A percentile compares a stretch with the other conserved stretches of the same genome.
These are phyloP conservation scores for Neurospora sp. DNA, from an alignment of 495 filamentous ascomycete genomes.

Conservation along the genomic window DNA sequence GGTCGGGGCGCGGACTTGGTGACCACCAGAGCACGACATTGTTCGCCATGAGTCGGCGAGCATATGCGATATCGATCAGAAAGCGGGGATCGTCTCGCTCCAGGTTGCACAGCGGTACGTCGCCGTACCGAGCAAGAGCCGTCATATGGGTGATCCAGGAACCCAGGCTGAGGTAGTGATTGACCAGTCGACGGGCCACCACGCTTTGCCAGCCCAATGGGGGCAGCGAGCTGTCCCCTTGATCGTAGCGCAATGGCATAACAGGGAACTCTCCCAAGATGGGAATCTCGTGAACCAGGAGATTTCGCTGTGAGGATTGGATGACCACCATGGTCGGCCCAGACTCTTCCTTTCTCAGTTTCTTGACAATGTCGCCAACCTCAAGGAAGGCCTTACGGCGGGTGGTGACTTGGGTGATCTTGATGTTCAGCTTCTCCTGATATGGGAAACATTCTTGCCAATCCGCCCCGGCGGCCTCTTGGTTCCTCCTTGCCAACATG, in stretches of 20 bases:
- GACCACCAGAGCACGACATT: conserved; percentile 99
- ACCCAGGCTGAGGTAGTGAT: conserved; percentile 81
- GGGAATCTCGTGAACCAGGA: conserved; percentile 76
- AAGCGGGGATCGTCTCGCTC: conserved; percentile 90
- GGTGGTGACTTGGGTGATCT: conserved; percentile 76
- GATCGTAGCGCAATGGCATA: conserved; percentile 68
- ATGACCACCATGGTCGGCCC: conserved; percentile 74
- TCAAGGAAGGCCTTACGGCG: conserved; percentile 80
- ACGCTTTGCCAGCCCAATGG: conserved; percentile 91
- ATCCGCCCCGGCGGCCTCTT: conserved; percentile 54
- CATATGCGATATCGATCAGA: conserved; percentile 92
- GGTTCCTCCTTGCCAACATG: conserved; percentile 49
- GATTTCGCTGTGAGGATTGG: conserved; percentile 75
- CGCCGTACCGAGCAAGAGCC: conserved; percentile 80
- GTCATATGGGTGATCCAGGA: conserved; percentile 86
- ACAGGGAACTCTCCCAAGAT: conserved; percentile 77
- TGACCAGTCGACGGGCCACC: conserved; percentile 73
- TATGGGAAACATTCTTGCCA: conserved; percentile 79
- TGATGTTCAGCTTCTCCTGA: conserved; percentile 79
- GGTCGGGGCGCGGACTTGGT: conserved; percentile 70
- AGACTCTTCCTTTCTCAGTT: conserved; percentile 71
- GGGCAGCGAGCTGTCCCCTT: conserved; percentile 75
- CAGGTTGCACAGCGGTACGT: conserved; percentile 90
- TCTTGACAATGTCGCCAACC: conserved; percentile 74
- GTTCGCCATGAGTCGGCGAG: conserved; percentile 77